Evolutionary conservation across 192 early-diverging fungal genomes (phyloP), one percentile per base, ranked within the genome.

Genomic region (Chytriomyces hyalinus): DNA sequence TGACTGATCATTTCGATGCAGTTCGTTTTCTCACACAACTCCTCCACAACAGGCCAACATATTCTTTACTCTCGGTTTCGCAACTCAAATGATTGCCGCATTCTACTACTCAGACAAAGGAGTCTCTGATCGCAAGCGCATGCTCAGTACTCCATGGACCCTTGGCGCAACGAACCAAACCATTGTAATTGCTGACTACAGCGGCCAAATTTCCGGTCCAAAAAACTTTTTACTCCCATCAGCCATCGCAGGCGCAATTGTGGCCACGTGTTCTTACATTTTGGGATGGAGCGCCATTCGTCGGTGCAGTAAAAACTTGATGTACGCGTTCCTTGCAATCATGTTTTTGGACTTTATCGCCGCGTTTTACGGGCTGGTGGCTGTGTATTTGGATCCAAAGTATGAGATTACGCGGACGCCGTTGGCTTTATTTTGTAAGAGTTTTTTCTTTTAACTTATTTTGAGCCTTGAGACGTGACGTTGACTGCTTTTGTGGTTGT

Each of bases 1-100:
- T 43, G 28, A 48, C 28, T 4, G 13, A 28, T 53, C 64, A 49
- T 36, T 24, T 60, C 2, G 36, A 36, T 4, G 36, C 36, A 36
- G 36, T 36, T 36, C 4, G 4, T 36, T 36, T 65, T 65, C 24
- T 66, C 17, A 66, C 20, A 28, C 62, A 50, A 6, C n/a, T 6
- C 47, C 36, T 10, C 49, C 11, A 36, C 15, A 36, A 36, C 43
- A 76, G 74, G 10, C 61, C 67, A 77, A 77, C 47, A 69, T 77
- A 6, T 77, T 59, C 67, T 77, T 77, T 49, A 69, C 76, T 6
- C 67, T 77, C 24, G 76, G 76, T 9, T 61, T 77, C 22, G 65
- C 62, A 11, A 60, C 22, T 45, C 76, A 77, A 69, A 77, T 77
- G 65, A 67, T 76, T 8, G 62, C 74, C 17, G 74, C 74, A 10